A percentile compares a stretch with the other conserved stretches of the same genome.
Evolutionary conservation across 2,329 filamentous ascomycete species (phyloP).

Genomic region (Ophiostoma quercus): DNA sequence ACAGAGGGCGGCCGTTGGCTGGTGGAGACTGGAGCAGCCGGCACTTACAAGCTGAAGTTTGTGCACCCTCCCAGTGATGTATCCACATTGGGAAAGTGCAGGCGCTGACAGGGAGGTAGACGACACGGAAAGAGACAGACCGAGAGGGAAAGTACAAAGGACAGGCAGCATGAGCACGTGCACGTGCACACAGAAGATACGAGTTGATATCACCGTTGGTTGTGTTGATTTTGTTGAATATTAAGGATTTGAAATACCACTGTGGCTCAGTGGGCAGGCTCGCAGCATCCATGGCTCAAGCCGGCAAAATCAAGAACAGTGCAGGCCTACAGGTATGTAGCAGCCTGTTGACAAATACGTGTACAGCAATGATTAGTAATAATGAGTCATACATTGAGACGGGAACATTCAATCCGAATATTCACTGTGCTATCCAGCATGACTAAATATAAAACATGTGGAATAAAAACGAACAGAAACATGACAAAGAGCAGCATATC

Average conservation of each 20-base stretch:
- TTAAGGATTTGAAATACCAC: too few species aligned
- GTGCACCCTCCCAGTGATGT: not conserved
- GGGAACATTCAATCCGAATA: not conserved
- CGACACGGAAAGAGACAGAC: not conserved
- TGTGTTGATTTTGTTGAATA: too few species aligned
- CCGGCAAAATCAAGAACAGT: not conserved
- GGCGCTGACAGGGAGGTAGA: not conserved
- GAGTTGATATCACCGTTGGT: not conserved
- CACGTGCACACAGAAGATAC: not conserved
- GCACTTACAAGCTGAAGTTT: constrained; percentile 18
- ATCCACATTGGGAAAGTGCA: constrained; percentile 15
- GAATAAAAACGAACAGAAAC: not conserved
- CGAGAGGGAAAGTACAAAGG: not conserved
- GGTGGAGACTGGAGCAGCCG: constrained; percentile 8
- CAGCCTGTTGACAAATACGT: not conserved
- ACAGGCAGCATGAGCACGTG: not conserved
- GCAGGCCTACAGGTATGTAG: not conserved
- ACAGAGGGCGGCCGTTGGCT: not conserved
- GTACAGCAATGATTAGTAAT: not conserved
- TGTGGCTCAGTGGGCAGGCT: too few species aligned
- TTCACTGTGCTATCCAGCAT: not conserved
- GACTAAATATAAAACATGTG: not conserved
- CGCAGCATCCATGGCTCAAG: not conserved
- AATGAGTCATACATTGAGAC: not conserved
- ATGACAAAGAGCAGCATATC: not conserved